These are phyloP conservation scores for Escallonia herrerae DNA, from an alignment of 129 eudicot genomes.

Conservation along the genomic window DNA sequence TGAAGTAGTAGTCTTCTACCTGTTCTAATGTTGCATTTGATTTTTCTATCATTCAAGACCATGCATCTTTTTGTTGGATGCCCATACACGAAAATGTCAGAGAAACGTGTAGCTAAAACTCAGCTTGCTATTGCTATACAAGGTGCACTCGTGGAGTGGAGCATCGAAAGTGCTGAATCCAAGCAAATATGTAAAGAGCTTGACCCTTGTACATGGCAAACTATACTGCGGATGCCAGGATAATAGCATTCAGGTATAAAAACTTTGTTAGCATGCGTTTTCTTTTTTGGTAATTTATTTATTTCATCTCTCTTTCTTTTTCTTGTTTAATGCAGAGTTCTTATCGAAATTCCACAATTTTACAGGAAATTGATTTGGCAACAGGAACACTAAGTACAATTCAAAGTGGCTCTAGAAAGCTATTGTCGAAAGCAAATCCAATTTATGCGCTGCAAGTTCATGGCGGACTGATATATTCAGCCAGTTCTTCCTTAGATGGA, in stretches of 20 bases:
- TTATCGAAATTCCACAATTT: neutral
- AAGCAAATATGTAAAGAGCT: constrained; percentile 53
- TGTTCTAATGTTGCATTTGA: neutral
- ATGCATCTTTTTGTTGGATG: neutral
- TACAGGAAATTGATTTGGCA: constrained; percentile 70
- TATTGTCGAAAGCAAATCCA: constrained; percentile 48
- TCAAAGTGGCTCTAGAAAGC: constrained; percentile 61
- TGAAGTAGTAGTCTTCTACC: no score
- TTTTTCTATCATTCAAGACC: neutral
- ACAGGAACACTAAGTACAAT: constrained; percentile 52
- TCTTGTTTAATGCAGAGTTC: neutral
- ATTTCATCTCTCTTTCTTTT: neutral
- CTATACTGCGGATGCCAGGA: constrained; percentile 72
- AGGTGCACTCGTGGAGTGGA: constrained; percentile 77
- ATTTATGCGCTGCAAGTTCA: constrained; percentile 49
- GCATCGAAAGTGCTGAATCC: constrained; percentile 57
- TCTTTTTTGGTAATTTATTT: neutral
- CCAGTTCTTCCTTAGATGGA: constrained; percentile 59
- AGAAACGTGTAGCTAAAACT: neutral
- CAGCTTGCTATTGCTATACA: neutral
- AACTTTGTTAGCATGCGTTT: neutral
- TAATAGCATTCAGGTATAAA: constrained; percentile 71
- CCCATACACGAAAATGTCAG: neutral
- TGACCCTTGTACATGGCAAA: constrained; percentile 67
- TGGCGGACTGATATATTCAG: constrained; percentile 48